phyloP scores from a whole-genome alignment of 129 eudicot genomes.

The Centrapalus pauciflorus region DNA sequence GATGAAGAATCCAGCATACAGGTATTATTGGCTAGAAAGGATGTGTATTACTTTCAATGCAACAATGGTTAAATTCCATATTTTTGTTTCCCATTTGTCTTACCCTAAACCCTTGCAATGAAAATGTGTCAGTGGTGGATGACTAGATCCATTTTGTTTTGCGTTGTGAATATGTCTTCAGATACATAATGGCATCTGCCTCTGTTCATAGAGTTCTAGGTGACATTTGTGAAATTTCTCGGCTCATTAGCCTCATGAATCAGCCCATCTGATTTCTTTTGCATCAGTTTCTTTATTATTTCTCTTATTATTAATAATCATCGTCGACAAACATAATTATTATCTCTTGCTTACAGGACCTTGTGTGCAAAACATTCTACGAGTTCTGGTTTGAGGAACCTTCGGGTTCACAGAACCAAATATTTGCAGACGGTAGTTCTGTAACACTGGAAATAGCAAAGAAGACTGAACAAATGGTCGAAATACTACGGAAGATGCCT shows the following conservation, averaged over 20 bases:
- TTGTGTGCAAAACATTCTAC: constrained; percentile 93
- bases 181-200: neutral
- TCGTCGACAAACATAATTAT: constrained; percentile 8
- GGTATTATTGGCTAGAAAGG: constrained; percentile 42
- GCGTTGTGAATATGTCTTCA: neutral
- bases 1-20: constrained; percentile 98
- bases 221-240: neutral
- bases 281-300: neutral
- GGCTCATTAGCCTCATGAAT: neutral
- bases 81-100: neutral
- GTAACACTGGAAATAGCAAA: constrained; percentile 83
- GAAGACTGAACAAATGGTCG: constrained; percentile 92
- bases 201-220: neutral
- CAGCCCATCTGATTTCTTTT: neutral
- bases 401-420: constrained; percentile 51
- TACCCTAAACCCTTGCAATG: neutral
- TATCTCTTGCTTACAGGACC: constrained; percentile 50
- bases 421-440: constrained; percentile 76
- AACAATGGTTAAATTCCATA: neutral
- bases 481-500: constrained; percentile 71
- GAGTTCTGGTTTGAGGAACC: constrained; percentile 99
- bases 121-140: neutral
- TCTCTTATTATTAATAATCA: neutral
- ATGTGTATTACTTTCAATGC: neutral
- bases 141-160: neutral